Conservation (phyloP, 78 protist genomes). For the Dictyostelium discoideum region dicty_2.7 NC_007089.4:5004001-5004500, state of each 20-base stretch:
- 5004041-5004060: background rate
- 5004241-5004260: background rate
- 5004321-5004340: too few species aligned
- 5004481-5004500: too few species aligned
- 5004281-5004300: too few species aligned
- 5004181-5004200: background rate
- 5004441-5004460: background rate
- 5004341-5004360: background rate
- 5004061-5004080: background rate
- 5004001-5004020: background rate
- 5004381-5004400: background rate
- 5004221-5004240: constrained; percentile 5
- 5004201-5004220: background rate
- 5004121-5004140: background rate
- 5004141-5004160: background rate
- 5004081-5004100: too few species aligned
- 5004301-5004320: too few species aligned
- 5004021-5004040: background rate
- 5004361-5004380: background rate
- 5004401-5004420: background rate
- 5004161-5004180: constrained; percentile 12
- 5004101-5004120: too few species aligned
- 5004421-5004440: constrained; percentile 6
- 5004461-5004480: constrained; percentile 9
- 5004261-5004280: background rate